These are phyloP conservation scores for Ceratobasidium sp. DNA, from an alignment of 1,284 basidiomycete species.

Conservation along the genomic window DNA sequence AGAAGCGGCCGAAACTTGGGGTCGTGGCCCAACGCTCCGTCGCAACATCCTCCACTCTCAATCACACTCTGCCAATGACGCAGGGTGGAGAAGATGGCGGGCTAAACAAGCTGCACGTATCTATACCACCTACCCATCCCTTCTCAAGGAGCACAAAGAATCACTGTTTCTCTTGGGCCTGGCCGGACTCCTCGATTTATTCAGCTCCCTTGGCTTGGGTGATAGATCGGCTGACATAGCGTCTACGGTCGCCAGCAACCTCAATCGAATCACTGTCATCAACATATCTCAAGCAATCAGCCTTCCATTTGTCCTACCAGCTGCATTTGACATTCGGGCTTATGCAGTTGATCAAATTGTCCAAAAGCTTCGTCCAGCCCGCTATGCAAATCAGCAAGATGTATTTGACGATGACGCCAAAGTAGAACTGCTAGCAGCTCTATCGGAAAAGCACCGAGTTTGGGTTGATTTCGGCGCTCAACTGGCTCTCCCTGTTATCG, in stretches of 20 bases:
- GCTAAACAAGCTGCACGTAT: not conserved
- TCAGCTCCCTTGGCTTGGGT: not conserved
- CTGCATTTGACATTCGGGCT: not conserved
- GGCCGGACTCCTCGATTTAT: not conserved
- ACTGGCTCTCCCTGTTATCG: not conserved
- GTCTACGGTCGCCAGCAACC: not conserved
- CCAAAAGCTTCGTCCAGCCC: not conserved
- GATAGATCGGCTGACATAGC: not conserved
- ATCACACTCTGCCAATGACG: not conserved
- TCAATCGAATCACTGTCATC: not conserved
- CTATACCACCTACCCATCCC: not conserved
- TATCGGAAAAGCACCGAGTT: not conserved
- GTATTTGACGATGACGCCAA: not conserved
- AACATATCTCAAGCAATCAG: not conserved
- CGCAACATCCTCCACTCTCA: not conserved
- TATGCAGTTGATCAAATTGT: not conserved
- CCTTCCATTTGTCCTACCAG: not conserved
- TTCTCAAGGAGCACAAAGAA: not conserved
- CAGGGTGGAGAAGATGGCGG: not conserved
- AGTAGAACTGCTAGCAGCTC: not conserved
- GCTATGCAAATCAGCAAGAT: not conserved
- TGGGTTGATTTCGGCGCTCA: slow-evolving; percentile 2
- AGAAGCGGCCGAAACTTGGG: not conserved
- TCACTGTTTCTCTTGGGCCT: slow-evolving; percentile 4
- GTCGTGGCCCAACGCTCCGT: not conserved